These are phyloP conservation scores for Sugiyamaella pinicola DNA, from an alignment of 1,139 yeast species.

Conservation along the genomic window DNA sequence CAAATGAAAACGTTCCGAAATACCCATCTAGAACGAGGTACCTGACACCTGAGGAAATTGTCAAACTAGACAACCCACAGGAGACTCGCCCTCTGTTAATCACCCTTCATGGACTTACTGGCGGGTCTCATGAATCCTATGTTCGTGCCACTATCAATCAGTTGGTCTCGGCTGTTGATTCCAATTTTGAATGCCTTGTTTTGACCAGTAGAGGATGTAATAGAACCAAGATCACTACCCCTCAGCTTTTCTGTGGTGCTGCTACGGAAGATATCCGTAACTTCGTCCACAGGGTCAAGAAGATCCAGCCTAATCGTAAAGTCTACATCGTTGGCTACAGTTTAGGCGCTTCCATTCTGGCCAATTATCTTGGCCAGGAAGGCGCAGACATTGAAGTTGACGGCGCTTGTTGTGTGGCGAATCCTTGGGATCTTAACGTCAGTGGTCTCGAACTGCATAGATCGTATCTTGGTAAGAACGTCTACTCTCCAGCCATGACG, in stretches of 20 bases:
- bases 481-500: slow-evolving; percentile 70
- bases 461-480: slow-evolving; percentile 60
- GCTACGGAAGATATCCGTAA: slow-evolving; percentile 74
- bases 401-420: slow-evolving; percentile 69
- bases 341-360: slow-evolving; percentile 79
- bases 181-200: slow-evolving; percentile 66
- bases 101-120: slow-evolving; percentile 82
- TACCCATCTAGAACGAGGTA: slow-evolving; percentile 80
- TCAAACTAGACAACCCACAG: slow-evolving; percentile 37
- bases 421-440: slow-evolving; percentile 82
- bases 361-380: slow-evolving; percentile 79
- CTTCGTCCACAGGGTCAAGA: slow-evolving; percentile 54
- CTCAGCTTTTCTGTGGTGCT: slow-evolving; percentile 70
- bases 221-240: slow-evolving; percentile 74
- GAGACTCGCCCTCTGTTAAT: slow-evolving; percentile 65
- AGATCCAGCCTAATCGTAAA: slow-evolving; percentile 68
- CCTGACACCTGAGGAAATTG: slow-evolving; percentile 56
- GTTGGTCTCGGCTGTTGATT: slow-evolving; percentile 31
- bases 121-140: slow-evolving; percentile 89
- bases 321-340: slow-evolving; percentile 81
- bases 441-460: slow-evolving; percentile 54
- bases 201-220: slow-evolving; percentile 87
- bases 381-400: slow-evolving; percentile 53
- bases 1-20: slow-evolving; percentile 71
- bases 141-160: slow-evolving; percentile 57